phyloP scores from a whole-genome alignment of 176 grass and related monocot genomes.

The Oropetium thomaeum region DNA sequence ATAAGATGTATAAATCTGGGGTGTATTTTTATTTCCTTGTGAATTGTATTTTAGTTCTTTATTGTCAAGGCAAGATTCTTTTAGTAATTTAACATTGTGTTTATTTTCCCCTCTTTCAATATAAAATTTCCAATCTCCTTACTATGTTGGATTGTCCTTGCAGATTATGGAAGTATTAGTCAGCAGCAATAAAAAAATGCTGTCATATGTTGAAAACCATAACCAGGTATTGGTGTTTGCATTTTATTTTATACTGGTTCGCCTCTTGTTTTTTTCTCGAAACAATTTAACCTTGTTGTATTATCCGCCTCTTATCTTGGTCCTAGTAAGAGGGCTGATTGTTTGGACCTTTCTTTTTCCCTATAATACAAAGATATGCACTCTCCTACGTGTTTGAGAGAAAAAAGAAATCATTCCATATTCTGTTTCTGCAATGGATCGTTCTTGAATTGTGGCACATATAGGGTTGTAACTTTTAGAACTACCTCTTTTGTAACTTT shows the following conservation, averaged over 20 bases:
- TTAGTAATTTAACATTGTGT: not conserved
- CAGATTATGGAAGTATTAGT: slow-evolving; percentile 83
- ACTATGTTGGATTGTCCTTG: slow-evolving; percentile 23
- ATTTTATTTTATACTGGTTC: not conserved
- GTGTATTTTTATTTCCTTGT: not conserved
- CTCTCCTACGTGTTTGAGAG: no score
- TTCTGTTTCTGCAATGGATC: not conserved
- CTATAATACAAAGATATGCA: no score
- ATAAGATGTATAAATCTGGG: not conserved
- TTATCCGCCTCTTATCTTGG: no score
- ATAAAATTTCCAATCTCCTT: slow-evolving; percentile 20
- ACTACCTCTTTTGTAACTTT: not conserved
- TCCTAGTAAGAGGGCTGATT: no score
- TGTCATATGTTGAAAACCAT: slow-evolving; percentile 89
- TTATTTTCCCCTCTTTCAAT: not conserved
- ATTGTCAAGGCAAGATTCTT: not conserved
- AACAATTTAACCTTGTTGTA: no score
- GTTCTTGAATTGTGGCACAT: not conserved
- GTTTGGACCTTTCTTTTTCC: no score
- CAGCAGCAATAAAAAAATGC: slow-evolving; percentile 63
- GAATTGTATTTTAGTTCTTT: not conserved
- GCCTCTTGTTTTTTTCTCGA: no score
- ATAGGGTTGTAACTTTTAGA: not conserved
- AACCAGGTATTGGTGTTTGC: slow-evolving; percentile 54
- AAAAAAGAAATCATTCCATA: no score